Evolutionary conservation across 345 rosid genomes (phyloP).

Genomic region (Boechera divaricarpa): DNA sequence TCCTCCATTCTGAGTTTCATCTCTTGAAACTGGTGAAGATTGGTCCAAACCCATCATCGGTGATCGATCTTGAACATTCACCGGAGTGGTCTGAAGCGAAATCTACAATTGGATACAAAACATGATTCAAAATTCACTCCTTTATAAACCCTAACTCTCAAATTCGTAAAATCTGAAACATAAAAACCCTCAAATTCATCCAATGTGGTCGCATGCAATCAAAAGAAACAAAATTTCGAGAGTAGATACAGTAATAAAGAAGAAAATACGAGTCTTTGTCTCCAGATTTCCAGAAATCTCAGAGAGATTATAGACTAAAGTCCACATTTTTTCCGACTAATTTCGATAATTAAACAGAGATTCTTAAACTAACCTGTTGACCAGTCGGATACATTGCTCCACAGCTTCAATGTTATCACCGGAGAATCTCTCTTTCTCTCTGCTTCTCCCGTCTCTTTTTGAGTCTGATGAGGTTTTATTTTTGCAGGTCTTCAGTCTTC

Average conservation of each 20-base stretch:
- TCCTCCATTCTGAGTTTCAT: conserved; percentile 55
- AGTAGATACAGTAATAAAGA: neutral
- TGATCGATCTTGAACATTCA: conserved; percentile 45
- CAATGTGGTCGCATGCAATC: conserved; percentile 38
- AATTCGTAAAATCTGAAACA: conserved; percentile 15
- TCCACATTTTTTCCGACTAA: neutral
- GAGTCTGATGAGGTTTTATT: neutral
- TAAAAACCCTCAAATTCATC: conserved; percentile 2
- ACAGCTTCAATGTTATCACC: neutral
- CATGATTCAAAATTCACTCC: neutral
- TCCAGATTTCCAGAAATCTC: neutral
- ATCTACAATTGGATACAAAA: conserved; percentile 41
- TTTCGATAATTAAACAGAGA: neutral
- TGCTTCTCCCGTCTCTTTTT: conserved; percentile 9
- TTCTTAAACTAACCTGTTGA: conserved; percentile 36
- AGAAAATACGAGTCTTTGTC: neutral
- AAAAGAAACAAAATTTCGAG: conserved; percentile 12
- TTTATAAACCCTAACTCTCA: conserved; percentile 28
- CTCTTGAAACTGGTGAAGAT: conserved; percentile 39
- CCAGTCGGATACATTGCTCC: conserved; percentile 32
- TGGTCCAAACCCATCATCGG: conserved; percentile 50
- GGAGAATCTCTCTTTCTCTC: conserved; percentile 29
- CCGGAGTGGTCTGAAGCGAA: conserved; percentile 41
- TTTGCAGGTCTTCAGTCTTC: conserved; percentile 2
- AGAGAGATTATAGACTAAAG: neutral